Percentiles rank a stretch among this genome's conserved stretches.
These are phyloP conservation scores for Trichoderma breve DNA, from an alignment of 2,329 filamentous ascomycete species.

Conservation along the genomic window DNA sequence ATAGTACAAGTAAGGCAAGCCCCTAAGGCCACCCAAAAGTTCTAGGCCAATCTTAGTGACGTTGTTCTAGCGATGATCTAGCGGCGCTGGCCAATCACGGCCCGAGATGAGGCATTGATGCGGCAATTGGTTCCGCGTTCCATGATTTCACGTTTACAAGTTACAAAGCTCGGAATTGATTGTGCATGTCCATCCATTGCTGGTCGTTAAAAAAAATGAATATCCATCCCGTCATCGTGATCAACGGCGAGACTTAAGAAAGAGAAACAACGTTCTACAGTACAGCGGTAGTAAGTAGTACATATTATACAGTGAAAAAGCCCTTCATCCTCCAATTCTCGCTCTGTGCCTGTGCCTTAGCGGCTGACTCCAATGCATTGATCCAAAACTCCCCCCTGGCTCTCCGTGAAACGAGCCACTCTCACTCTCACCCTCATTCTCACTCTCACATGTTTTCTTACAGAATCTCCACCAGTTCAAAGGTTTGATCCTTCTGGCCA, in stretches of 20 bases:
- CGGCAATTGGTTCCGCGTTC: neutral
- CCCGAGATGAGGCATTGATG: neutral
- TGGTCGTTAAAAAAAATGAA: neutral
- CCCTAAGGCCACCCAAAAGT: neutral
- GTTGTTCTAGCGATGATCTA: neutral
- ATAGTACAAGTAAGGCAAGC: neutral
- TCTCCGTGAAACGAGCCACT: neutral
- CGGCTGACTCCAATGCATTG: neutral
- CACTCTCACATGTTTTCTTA: neutral
- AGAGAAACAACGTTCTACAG: neutral
- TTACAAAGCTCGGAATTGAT: neutral
- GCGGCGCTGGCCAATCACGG: neutral
- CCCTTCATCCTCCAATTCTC: neutral
- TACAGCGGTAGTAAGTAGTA: neutral
- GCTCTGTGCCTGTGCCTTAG: neutral
- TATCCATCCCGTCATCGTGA: neutral
- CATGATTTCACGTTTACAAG: neutral
- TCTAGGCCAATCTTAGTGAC: neutral
- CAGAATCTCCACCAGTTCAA: slow-evolving; percentile 23
- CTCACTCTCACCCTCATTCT: neutral
- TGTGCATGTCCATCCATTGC: neutral
- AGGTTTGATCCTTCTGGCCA: slow-evolving; percentile 25
- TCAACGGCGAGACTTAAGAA: neutral
- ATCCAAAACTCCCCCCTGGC: neutral
- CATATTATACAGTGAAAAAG: slow-evolving; percentile 5